A percentile compares a stretch with the other conserved stretches of the same genome.
These are phyloP conservation scores for Phenoliferia sp. DNA, from an alignment of 1,284 basidiomycete genomes.

Conservation along the genomic window DNA sequence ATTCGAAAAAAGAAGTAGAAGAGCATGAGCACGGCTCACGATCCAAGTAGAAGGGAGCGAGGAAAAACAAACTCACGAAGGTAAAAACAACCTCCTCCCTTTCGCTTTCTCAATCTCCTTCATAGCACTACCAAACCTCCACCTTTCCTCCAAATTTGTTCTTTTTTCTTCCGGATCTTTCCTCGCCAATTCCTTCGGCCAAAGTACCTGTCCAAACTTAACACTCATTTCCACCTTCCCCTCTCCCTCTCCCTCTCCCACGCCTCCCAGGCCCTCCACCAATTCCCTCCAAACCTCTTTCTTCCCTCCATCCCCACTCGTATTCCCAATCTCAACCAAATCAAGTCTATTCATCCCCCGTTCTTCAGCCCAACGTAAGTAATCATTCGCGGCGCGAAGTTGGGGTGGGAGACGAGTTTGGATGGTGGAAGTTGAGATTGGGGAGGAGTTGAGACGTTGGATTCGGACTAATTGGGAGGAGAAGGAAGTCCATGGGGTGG, in stretches of 20 bases:
- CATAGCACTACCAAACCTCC: constrained; percentile 4
- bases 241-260: not conserved
- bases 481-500: not conserved
- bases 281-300: not conserved
- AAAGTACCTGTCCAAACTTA: constrained; percentile 21
- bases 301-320: not conserved
- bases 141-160: constrained; percentile 7
- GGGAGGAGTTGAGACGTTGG: constrained; percentile 8
- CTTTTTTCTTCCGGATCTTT: not conserved
- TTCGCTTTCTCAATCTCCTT: constrained; percentile 3
- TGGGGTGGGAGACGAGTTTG: not conserved
- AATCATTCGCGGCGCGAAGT: not conserved
- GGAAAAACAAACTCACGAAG: constrained; percentile 5
- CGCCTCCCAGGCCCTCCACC: not conserved
- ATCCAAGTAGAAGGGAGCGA: not conserved
- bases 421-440: not conserved
- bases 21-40: not conserved
- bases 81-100: constrained; percentile 12
- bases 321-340: not conserved
- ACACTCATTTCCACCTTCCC: constrained; percentile 15
- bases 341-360: not conserved
- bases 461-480: not conserved
- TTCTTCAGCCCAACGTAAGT: not conserved
- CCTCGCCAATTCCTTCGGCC: constrained; percentile 12
- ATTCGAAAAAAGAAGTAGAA: constrained; percentile 3